Base-by-base conservation (phyloP, 164 flowering plant genomes). In the Vitis labrusca region DNA sequence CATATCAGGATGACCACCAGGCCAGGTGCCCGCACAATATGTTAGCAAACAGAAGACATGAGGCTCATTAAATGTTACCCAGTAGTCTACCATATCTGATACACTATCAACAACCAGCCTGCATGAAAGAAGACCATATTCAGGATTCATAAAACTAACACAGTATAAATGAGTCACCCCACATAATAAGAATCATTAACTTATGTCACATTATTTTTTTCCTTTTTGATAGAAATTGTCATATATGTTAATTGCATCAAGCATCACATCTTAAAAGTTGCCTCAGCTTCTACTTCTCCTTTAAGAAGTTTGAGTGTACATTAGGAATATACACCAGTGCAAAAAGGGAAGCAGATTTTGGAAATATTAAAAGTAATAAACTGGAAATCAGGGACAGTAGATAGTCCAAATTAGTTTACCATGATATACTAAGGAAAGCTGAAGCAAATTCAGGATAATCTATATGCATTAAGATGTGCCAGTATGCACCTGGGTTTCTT, bases 1-100 rank as follows among this genome's bases (percentile, higher is more conserved):
- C 94, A 91, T 84, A 76, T 91, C 96, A 75, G 98, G 99, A 77
- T 90, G 78, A 64, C 98, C 98, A 61, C 99, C 99, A 78, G 96
- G 98, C 98, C 99, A 95, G 79, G 99, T 85, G 73, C 99, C 99
- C 68, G 99, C 98, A 78, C 93, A 91, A 51, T 95, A 95, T 13
- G 98, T 95, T 17, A 93, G 89, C 94, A 91, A 76, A 79, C 89
- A 83, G 69, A 93, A 93, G 57, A 95, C 86, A 86, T 95, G 99
- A 70, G 99, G 99, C 81, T 95, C 99, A 78, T 95, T 95, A 80
- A 95, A 95, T 2, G 90, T 90, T 57, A 93, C 81, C 99, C 99
- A 95, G 79, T 89, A 95, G 81, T 95, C 99, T 17, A 91, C 91
- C 72, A 90, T 59, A 65, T 91, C 99, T 27, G 84, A 80, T 32